Evolutionary conservation across 768 basidiomycete genomes (phyloP).

Genomic region (Botryobasidium botryosum): DNA sequence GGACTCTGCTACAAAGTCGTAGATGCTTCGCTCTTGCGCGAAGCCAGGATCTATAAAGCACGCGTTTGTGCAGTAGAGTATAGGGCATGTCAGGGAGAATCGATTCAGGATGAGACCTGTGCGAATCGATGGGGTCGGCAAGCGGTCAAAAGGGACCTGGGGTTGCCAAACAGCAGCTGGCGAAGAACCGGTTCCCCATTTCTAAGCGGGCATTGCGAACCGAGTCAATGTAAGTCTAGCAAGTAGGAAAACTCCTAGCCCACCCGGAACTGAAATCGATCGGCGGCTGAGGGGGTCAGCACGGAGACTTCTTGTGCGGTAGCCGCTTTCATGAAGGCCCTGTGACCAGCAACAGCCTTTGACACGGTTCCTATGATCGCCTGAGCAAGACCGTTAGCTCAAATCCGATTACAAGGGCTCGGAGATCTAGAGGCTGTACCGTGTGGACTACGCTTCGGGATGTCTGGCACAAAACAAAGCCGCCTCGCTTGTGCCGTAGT

Average conservation of each 20-base stretch:
- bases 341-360: too few relatives aligned
- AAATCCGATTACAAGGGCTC: too few relatives aligned
- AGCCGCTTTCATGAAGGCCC: too few relatives aligned
- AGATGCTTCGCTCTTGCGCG: conserved; percentile 45
- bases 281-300: conserved; percentile 4
- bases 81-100: conserved; percentile 46
- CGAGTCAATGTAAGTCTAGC: too few relatives aligned
- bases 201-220: background rate
- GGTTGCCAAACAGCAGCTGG: background rate
- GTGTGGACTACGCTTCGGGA: too few relatives aligned
- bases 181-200: conserved; percentile 6
- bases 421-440: too few relatives aligned
- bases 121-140: conserved; percentile 53
- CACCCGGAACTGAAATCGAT: conserved; percentile 4
- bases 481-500: too few relatives aligned
- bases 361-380: too few relatives aligned
- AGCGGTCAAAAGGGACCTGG: conserved; percentile 30
- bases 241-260: too few relatives aligned
- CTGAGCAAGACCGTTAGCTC: too few relatives aligned
- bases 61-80: conserved; percentile 56
- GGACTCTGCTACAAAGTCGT: conserved; percentile 49
- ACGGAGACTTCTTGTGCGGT: conserved; percentile 8
- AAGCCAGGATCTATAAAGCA: background rate
- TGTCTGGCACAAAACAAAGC: too few relatives aligned
- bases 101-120: conserved; percentile 72